Conservation (phyloP, 108 stramenopile genomes). For the Nitzschia sp. region DNA sequence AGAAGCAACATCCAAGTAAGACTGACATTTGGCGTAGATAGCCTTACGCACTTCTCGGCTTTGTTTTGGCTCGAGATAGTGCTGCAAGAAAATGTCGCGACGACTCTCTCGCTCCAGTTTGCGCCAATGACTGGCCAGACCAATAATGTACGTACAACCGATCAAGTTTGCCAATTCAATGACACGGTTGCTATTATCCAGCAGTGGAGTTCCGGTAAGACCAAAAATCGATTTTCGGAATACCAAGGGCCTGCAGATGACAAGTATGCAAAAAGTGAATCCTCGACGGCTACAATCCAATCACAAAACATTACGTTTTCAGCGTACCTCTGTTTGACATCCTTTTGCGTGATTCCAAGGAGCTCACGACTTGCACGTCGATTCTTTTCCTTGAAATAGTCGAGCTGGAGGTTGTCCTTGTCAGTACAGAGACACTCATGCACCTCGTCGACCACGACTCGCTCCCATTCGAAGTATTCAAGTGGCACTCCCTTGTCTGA, state of each 20-base stretch:
- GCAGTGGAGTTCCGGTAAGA: slow-evolving; percentile 69
- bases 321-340: slow-evolving; percentile 36
- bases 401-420: neutral
- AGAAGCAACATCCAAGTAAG: slow-evolving; percentile 55
- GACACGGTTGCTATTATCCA: slow-evolving; percentile 63
- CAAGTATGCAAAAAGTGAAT: neutral
- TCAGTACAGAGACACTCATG: slow-evolving; percentile 52
- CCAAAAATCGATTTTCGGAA: slow-evolving; percentile 62
- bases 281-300: neutral
- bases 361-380: slow-evolving; percentile 64
- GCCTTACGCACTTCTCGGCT: slow-evolving; percentile 58
- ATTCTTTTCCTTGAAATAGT: slow-evolving; percentile 51
- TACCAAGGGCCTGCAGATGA: slow-evolving; percentile 42
- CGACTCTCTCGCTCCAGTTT: slow-evolving; percentile 58
- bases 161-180: slow-evolving; percentile 77
- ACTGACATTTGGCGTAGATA: slow-evolving; percentile 45
- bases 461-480: slow-evolving; percentile 74
- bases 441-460: slow-evolving; percentile 76
- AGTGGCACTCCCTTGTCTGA: slow-evolving; percentile 64
- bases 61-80: slow-evolving; percentile 60
- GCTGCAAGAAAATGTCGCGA: slow-evolving; percentile 63
- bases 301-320: neutral
- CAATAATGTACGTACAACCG: slow-evolving; percentile 66
- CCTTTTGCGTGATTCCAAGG: slow-evolving; percentile 60
- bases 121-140: slow-evolving; percentile 63